Evolutionary conservation across 495 filamentous ascomycete genomes (phyloP).

Genomic region (Lentithecium fluviatile): DNA sequence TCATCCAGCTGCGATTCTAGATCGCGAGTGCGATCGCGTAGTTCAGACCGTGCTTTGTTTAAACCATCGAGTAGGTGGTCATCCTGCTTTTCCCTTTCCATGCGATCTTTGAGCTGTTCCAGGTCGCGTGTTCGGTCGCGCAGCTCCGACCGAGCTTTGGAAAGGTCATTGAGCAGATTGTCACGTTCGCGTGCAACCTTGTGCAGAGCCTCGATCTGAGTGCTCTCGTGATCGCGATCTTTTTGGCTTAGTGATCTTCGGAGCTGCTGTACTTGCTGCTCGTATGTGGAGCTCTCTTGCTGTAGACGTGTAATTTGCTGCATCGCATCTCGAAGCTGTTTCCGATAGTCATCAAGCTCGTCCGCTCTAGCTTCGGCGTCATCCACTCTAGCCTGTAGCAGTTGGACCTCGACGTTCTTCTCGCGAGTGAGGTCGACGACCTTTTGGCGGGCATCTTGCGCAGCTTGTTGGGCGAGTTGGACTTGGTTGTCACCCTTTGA

Average conservation of each 20-base stretch:
- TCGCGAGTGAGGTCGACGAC: slow-evolving; percentile 33
- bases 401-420: slow-evolving; percentile 35
- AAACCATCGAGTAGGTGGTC: slow-evolving; percentile 18
- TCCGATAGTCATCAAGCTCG: slow-evolving; percentile 30
- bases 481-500: slow-evolving; percentile 38
- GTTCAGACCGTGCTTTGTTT: slow-evolving; percentile 2
- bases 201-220: slow-evolving; percentile 62
- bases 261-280: slow-evolving; percentile 33
- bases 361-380: slow-evolving; percentile 29
- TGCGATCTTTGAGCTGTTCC: neutral
- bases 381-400: slow-evolving; percentile 32
- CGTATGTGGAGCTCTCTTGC: slow-evolving; percentile 9
- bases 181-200: slow-evolving; percentile 54
- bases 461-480: slow-evolving; percentile 39
- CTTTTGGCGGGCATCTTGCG: slow-evolving; percentile 34
- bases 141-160: slow-evolving; percentile 10
- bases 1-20: slow-evolving; percentile 26
- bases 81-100: neutral
- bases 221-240: slow-evolving; percentile 35
- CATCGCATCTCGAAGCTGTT: slow-evolving; percentile 20
- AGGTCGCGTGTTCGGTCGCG: slow-evolving; percentile 28
- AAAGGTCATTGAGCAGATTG: slow-evolving; percentile 11
- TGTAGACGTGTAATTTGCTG: slow-evolving; percentile 29
- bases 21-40: slow-evolving; percentile 29
- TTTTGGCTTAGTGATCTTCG: slow-evolving; percentile 10